Conservation (phyloP, 495 filamentous ascomycete species). For the Aspergillus asperescens region DNA sequence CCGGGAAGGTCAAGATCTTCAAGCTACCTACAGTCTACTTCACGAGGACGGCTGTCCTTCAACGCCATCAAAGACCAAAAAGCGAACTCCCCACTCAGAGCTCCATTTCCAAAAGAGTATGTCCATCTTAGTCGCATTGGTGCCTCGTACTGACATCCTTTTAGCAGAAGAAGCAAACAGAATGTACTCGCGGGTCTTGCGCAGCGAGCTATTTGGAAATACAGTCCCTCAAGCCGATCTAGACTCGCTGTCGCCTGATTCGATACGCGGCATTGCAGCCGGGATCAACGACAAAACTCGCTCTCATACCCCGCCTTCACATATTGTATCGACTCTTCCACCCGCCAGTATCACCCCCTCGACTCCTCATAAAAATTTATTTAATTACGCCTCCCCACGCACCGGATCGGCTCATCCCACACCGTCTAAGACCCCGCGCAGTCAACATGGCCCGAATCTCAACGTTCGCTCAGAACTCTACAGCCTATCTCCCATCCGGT, state of each 20-base stretch:
- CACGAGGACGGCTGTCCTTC: conserved; percentile 89
- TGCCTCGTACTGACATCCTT: conserved; percentile 34
- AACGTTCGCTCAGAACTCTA: conserved; percentile 88
- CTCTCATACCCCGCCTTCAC: conserved; percentile 75
- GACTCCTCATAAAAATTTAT: conserved; percentile 95
- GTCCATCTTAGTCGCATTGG: conserved; percentile 21
- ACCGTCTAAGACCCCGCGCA: conserved; percentile 83
- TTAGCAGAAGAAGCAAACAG: conserved; percentile 92
- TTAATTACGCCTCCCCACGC: conserved; percentile 82
- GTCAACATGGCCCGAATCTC: conserved; percentile 74
- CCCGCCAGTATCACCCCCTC: conserved; percentile 76
- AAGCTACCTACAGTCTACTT: conserved; percentile 83
- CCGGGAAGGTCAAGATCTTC: conserved; percentile 85
- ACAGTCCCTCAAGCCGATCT: conserved; percentile 79
- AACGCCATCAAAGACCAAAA: conserved; percentile 77
- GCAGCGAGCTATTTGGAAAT: conserved; percentile 84
- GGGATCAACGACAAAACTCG: conserved; percentile 63
- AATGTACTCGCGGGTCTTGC: conserved; percentile 82
- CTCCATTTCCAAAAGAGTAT: conserved; percentile 90
- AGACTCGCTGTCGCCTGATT: conserved; percentile 58
- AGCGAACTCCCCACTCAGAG: conserved; percentile 81
- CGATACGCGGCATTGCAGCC: conserved; percentile 51
- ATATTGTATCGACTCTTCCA: conserved; percentile 53
- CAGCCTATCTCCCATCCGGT: conserved; percentile 84
- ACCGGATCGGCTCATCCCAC: conserved; percentile 70